Percentiles rank a stretch among this genome's conserved stretches.
Conservation (phyloP, 139 green algal genomes). For the Penium margaritaceum region DNA sequence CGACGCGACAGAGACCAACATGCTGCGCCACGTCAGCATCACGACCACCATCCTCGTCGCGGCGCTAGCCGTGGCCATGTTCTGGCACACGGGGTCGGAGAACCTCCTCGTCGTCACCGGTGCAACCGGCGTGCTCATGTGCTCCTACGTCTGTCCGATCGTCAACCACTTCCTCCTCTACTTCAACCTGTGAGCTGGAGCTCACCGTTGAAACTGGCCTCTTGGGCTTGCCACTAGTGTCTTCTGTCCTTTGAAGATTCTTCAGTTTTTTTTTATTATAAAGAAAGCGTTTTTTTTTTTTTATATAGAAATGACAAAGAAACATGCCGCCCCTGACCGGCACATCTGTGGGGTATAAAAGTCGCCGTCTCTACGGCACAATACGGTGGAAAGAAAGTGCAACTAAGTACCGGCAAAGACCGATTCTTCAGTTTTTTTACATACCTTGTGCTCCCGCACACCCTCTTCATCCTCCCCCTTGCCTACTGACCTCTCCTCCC, state of each 20-base stretch:
- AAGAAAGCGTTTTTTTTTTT: too few relatives aligned
- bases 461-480: too few relatives aligned
- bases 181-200: slow-evolving; percentile 16
- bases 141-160: slow-evolving; percentile 62
- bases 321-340: too few relatives aligned
- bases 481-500: too few relatives aligned
- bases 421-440: too few relatives aligned
- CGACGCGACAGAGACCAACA: background rate
- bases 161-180: slow-evolving; percentile 51
- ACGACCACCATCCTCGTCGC: slow-evolving; percentile 12
- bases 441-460: too few relatives aligned
- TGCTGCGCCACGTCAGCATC: slow-evolving; percentile 5
- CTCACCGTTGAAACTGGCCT: background rate
- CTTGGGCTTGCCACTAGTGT: background rate
- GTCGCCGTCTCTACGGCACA: too few relatives aligned
- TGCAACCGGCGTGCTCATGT: slow-evolving; percentile 60
- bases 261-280: too few relatives aligned
- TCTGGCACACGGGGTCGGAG: slow-evolving; percentile 46
- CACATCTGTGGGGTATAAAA: too few relatives aligned
- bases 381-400: too few relatives aligned
- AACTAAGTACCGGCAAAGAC: too few relatives aligned
- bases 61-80: slow-evolving; percentile 41
- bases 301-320: too few relatives aligned
- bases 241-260: background rate
- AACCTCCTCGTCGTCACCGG: slow-evolving; percentile 63